These are phyloP conservation scores for Erodium moschatum DNA, from an alignment of 441 rosid species.

Conservation along the genomic window DNA sequence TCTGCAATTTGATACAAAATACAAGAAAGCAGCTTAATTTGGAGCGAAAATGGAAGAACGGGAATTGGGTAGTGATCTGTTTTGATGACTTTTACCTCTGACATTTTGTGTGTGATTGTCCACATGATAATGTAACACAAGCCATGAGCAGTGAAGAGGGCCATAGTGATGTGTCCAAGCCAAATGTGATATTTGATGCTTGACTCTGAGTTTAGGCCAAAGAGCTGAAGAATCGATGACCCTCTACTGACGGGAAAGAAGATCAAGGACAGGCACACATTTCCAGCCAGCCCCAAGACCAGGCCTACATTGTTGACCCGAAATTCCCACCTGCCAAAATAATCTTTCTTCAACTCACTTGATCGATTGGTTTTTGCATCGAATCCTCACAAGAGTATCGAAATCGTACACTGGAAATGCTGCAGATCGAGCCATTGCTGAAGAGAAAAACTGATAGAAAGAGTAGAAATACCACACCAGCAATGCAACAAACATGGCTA, in stretches of 20 bases:
- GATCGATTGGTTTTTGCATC: neutral
- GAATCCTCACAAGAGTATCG: neutral
- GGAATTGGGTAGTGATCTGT: slow-evolving; percentile 1
- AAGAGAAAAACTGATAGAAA: slow-evolving; percentile 15
- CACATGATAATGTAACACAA: slow-evolving; percentile 37
- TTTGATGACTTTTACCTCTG: slow-evolving; percentile 26
- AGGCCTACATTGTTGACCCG: slow-evolving; percentile 27
- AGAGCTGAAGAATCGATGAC: slow-evolving; percentile 41
- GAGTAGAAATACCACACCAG: slow-evolving; percentile 45
- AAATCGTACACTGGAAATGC: slow-evolving; percentile 8
- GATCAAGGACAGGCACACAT: slow-evolving; percentile 42
- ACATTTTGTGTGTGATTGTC: slow-evolving; percentile 24
- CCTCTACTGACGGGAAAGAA: slow-evolving; percentile 59
- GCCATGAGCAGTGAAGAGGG: slow-evolving; percentile 44
- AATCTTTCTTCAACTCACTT: neutral
- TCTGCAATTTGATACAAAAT: slow-evolving; percentile 25
- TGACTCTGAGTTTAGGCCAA: slow-evolving; percentile 54
- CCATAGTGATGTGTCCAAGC: slow-evolving; percentile 53
- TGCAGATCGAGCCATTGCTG: neutral
- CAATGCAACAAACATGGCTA: slow-evolving; percentile 45
- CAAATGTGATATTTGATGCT: slow-evolving; percentile 65
- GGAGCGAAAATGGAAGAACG: neutral
- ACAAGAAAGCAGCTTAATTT: neutral
- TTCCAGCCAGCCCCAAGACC: slow-evolving; percentile 40
- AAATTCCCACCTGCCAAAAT: slow-evolving; percentile 39